Evolutionary conservation across 192 early-diverging fungal species (phyloP).

Genomic region (Coemansia sp.): DNA sequence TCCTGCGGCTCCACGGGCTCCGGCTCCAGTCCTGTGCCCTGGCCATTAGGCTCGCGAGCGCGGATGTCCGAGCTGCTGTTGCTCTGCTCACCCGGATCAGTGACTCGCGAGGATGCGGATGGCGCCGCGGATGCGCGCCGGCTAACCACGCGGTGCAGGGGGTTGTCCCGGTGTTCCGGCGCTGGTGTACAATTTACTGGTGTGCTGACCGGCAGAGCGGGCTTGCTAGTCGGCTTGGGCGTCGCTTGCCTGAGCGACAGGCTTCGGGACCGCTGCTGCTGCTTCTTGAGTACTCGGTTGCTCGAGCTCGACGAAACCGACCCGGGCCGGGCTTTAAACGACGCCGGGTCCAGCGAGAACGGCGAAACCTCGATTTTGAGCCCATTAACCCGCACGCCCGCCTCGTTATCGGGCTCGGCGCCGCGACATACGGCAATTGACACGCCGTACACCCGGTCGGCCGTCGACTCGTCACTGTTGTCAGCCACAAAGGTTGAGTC

Average conservation of each 20-base stretch:
- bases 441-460: slow-evolving; percentile 19
- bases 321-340: neutral
- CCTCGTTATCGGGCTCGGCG: neutral
- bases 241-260: no score
- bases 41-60: neutral
- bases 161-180: neutral
- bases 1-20: slow-evolving; percentile 5
- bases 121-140: neutral
- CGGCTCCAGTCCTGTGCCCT: neutral
- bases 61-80: neutral
- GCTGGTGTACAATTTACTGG: slow-evolving; percentile 2
- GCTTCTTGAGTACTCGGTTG: neutral
- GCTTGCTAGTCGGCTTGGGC: neutral
- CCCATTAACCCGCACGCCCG: slow-evolving; percentile 30
- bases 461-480: neutral
- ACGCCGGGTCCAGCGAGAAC: slow-evolving; percentile 27
- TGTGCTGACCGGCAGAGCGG: neutral
- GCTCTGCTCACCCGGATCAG: neutral
- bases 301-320: neutral
- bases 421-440: slow-evolving; percentile 21
- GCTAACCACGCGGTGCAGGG: neutral
- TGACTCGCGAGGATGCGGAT: neutral
- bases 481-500: neutral
- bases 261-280: neutral
- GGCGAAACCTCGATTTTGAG: slow-evolving; percentile 6